A percentile compares a stretch with the other conserved stretches of the same genome.
Evolutionary conservation across 768 basidiomycete genomes (phyloP).

Genomic region (Lactarius trivialis): DNA sequence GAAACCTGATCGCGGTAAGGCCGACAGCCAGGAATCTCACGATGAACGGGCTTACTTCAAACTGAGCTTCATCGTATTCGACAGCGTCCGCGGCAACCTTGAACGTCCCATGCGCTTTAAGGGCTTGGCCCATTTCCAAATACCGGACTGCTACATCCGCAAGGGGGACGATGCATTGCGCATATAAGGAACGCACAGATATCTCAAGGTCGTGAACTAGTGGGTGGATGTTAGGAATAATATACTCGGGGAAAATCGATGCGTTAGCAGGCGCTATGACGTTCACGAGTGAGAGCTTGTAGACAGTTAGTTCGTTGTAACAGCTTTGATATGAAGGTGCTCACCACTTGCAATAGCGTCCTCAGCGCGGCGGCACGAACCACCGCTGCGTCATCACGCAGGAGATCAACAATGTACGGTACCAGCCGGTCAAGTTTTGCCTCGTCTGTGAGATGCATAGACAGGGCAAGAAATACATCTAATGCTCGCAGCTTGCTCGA

Average conservation of each 20-base stretch:
- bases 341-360: constrained; percentile 75
- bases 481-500: constrained; percentile 81
- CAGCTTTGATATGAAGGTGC: constrained; percentile 28
- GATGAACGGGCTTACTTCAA: constrained; percentile 45
- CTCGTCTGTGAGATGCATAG: constrained; percentile 82
- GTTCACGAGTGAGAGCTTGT: constrained; percentile 52
- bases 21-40: not conserved
- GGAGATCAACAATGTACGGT: constrained; percentile 83
- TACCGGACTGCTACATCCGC: constrained; percentile 84
- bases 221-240: constrained; percentile 83
- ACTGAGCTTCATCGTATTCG: constrained; percentile 71
- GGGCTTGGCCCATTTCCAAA: constrained; percentile 88
- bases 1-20: constrained; percentile 55
- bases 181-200: constrained; percentile 72
- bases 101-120: constrained; percentile 76
- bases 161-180: constrained; percentile 77
- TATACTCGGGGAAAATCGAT: constrained; percentile 89
- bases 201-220: constrained; percentile 80
- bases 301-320: not conserved
- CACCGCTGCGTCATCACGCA: constrained; percentile 77
- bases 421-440: constrained; percentile 91
- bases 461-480: constrained; percentile 80
- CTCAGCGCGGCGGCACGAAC: constrained; percentile 78
- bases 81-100: constrained; percentile 55
- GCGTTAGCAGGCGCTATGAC: constrained; percentile 59